phyloP scores from a whole-genome alignment of 1,139 yeast genomes.

The Diutina neorugosa region DNA sequence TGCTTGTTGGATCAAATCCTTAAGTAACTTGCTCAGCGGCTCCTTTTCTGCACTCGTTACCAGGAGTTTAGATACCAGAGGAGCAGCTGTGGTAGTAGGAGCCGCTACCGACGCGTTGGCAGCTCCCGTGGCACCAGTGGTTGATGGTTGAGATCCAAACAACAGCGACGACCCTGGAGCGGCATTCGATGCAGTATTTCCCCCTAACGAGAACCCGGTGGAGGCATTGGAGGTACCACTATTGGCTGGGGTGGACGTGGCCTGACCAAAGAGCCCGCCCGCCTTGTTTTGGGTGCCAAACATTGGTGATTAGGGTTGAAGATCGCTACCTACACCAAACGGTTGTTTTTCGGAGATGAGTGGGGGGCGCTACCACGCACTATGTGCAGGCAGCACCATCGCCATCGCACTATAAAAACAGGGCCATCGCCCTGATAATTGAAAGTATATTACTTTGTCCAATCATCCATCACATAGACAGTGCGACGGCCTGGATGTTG shows the following conservation, averaged over 20 bases:
- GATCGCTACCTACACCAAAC: too few relatives aligned
- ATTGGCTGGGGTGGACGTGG: background rate
- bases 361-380: background rate
- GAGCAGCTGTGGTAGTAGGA: background rate
- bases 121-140: background rate
- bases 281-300: constrained; percentile 1
- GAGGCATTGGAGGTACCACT: background rate
- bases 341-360: background rate
- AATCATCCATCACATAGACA: constrained; percentile 4
- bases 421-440: background rate
- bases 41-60: background rate
- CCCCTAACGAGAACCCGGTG: constrained; percentile 2
- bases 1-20: constrained; percentile 63
- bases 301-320: background rate
- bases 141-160: background rate
- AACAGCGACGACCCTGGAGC: background rate
- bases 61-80: background rate
- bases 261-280: background rate
- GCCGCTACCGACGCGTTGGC: background rate
- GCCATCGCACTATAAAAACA: background rate
- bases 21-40: constrained; percentile 20
- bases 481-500: background rate
- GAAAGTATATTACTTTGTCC: background rate
- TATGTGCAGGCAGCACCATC: background rate
- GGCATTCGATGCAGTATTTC: background rate